A percentile compares a stretch with the other conserved stretches of the same genome.
Evolutionary conservation across 1,139 yeast genomes (phyloP).

Genomic region (Chernovozyma aurita): DNA sequence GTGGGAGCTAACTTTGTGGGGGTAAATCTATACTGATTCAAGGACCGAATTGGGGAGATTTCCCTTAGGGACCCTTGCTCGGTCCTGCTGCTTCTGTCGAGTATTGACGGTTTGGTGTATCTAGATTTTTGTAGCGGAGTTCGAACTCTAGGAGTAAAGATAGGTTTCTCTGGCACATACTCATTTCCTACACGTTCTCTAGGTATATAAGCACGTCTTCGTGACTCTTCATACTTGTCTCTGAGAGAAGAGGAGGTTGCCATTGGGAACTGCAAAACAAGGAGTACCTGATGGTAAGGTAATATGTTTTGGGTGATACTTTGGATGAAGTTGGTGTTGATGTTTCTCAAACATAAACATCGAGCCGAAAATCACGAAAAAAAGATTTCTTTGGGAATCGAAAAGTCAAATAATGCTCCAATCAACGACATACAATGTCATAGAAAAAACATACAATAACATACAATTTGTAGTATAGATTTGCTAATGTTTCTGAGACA

Average conservation of each 20-base stretch:
- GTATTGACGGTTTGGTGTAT: neutral
- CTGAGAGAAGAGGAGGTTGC: slow-evolving; percentile 1
- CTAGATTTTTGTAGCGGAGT: neutral
- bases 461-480: too few species aligned
- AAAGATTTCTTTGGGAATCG: too few species aligned
- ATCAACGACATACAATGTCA: too few species aligned
- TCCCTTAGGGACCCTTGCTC: neutral
- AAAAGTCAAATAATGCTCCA: too few species aligned
- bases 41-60: neutral
- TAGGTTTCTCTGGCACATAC: neutral
- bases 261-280: too few species aligned
- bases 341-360: too few species aligned
- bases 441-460: too few species aligned
- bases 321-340: too few species aligned
- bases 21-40: neutral
- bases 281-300: too few species aligned
- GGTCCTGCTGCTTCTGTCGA: neutral
- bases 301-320: too few species aligned
- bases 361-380: too few species aligned
- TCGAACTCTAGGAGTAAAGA: neutral
- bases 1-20: neutral
- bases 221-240: slow-evolving; percentile 3
- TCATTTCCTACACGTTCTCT: neutral
- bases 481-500: too few species aligned
- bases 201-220: slow-evolving; percentile 1